Evolutionary conservation across 1,284 basidiomycete species (phyloP).

Genomic region (Pascua sp.): DNA sequence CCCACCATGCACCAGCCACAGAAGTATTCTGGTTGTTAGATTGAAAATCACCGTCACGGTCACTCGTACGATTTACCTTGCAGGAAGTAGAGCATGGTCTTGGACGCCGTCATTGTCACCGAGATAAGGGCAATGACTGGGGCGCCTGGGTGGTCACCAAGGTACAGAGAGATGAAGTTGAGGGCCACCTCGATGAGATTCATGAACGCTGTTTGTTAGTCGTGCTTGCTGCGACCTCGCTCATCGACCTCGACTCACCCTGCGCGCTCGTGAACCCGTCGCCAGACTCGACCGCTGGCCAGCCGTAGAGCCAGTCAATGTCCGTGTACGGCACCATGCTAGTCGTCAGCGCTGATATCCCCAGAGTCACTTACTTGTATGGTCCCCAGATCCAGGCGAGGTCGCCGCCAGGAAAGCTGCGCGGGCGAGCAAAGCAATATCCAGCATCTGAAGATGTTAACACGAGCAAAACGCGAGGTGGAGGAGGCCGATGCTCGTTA

Average conservation of each 20-base stretch:
- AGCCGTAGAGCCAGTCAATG: conserved; percentile 70
- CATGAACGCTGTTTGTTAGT: conserved; percentile 59
- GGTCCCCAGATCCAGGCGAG: conserved; percentile 84
- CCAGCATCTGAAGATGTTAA: conserved; percentile 53
- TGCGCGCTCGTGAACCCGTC: conserved; percentile 86
- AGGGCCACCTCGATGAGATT: conserved; percentile 76
- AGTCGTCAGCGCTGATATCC: background rate
- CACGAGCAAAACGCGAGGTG: background rate
- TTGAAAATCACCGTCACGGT: background rate
- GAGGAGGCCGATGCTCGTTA: conserved; percentile 36
- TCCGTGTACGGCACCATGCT: conserved; percentile 45
- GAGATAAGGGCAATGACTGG: conserved; percentile 71
- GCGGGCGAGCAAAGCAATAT: conserved; percentile 68
- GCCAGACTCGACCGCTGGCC: conserved; percentile 59
- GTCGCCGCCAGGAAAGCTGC: conserved; percentile 71
- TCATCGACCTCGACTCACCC: conserved; percentile 52
- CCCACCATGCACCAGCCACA: conserved; percentile 62
- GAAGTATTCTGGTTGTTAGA: conserved; percentile 38
- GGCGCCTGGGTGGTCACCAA: conserved; percentile 53
- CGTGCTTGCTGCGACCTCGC: too few species aligned
- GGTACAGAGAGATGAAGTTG: conserved; percentile 71
- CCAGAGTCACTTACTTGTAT: conserved; percentile 54
- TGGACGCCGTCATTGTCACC: conserved; percentile 72
- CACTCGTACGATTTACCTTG: conserved; percentile 55
- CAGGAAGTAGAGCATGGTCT: conserved; percentile 76